These are phyloP conservation scores for Populus alba DNA, from an alignment of 345 rosid genomes.

Conservation along the genomic window DNA sequence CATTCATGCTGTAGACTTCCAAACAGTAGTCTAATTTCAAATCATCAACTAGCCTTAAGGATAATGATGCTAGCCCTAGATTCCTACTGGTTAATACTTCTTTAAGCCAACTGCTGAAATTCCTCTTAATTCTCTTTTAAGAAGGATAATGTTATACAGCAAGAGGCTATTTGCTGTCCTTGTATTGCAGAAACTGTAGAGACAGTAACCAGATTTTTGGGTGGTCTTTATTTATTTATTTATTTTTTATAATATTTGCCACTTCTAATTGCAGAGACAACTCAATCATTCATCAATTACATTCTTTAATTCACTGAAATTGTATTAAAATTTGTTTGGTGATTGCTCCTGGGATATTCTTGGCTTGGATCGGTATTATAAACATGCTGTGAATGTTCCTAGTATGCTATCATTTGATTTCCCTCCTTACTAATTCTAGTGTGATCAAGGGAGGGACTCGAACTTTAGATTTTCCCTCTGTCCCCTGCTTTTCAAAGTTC, in stretches of 20 bases:
- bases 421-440: neutral
- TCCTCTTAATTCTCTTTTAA: too few relatives aligned
- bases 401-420: neutral
- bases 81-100: neutral
- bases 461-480: neutral
- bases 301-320: neutral
- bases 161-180: too few relatives aligned
- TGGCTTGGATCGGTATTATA: neutral
- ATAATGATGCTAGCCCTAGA: neutral
- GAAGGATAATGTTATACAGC: too few relatives aligned
- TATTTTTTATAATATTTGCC: too few relatives aligned
- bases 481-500: too few relatives aligned
- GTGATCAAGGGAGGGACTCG: neutral
- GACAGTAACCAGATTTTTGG: too few relatives aligned
- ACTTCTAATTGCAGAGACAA: too few relatives aligned
- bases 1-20: slow-evolving; percentile 23
- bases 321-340: neutral
- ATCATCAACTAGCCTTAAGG: slow-evolving; percentile 5
- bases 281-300: neutral
- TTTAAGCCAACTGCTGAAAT: neutral
- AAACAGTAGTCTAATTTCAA: slow-evolving; percentile 23
- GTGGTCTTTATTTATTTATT: too few relatives aligned
- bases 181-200: neutral
- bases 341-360: neutral
- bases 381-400: neutral